phyloP scores from a whole-genome alignment of 257 asterid species.

The Ocimum tenuiflorum region DNA sequence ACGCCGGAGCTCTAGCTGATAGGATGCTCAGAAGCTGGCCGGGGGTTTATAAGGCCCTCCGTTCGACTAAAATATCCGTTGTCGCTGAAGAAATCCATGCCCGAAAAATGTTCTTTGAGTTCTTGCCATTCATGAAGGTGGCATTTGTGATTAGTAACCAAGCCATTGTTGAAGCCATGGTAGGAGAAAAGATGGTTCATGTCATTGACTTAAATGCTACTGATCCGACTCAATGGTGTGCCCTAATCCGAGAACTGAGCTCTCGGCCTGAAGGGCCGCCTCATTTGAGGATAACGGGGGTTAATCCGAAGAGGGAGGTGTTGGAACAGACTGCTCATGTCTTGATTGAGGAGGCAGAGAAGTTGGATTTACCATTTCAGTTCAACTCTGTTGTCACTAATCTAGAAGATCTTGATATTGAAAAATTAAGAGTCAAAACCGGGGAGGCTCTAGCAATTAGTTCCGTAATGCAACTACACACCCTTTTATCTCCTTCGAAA shows the following conservation, averaged over 20 bases:
- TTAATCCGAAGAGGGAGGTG: conserved; percentile 61
- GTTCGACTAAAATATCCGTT: conserved; percentile 40
- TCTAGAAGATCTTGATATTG: conserved; percentile 62
- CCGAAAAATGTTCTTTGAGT: conserved; percentile 67
- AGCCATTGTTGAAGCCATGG: conserved; percentile 89
- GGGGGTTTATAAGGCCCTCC: conserved; percentile 70
- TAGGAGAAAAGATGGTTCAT: conserved; percentile 92
- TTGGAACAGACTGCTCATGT: conserved; percentile 79
- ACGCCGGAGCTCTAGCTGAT: conserved; percentile 81
- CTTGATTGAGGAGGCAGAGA: conserved; percentile 72
- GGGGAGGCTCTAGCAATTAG: conserved; percentile 88
- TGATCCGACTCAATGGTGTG: conserved; percentile 84
- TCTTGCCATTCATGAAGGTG: conserved; percentile 68
- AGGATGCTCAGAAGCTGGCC: conserved; percentile 75
- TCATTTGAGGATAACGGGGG: conserved; percentile 76
- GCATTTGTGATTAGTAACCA: conserved; percentile 74
- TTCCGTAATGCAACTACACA: conserved; percentile 60
- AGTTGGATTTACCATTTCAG: conserved; percentile 82
- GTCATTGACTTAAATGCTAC: conserved; percentile 63
- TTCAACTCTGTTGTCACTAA: conserved; percentile 65
- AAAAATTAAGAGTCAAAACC: conserved; percentile 63
- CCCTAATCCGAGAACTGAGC: conserved; percentile 76
- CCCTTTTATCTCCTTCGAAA: conserved; percentile 36
- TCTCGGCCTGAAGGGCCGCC: conserved; percentile 99
- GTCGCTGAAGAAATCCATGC: conserved; percentile 61